Base-by-base conservation (phyloP, 805 yeast genomes). In the Wickerhamomyces chaumierensis region DNA sequence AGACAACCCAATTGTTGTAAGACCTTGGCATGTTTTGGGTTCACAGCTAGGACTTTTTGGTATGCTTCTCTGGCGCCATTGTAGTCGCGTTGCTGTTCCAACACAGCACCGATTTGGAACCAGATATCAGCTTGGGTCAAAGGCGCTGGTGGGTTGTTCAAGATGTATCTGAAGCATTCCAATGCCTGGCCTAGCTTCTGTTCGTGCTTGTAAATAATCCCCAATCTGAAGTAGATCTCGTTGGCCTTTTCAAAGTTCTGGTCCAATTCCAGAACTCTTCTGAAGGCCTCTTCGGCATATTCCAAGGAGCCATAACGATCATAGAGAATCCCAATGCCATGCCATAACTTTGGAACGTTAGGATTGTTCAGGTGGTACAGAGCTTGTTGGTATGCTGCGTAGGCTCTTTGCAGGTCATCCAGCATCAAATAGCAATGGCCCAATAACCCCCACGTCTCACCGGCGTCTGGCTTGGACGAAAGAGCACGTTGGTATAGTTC, bases 241-340 rank as follows among this genome's bases (percentile, higher is more conserved):
- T 85, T 83, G 19, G 95, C 90, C 64, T 92, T 92, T 53, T 92
- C 97, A 52, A 92, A 90, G 56, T 85, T 79, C 36, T 96, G 95
- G 61, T 92, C 97, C 68, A 92, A 75, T 57, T 88, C 96, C 58
- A 92, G 67, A 12, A 92, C 98, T 51, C 95, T 78, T 33, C 94
- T 94, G 63, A 92, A 90, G 4, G 98, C 97, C 61, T 92, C 98
- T 60, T 92, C 98, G 3, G 98, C 98, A 53, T 90, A 92, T 62
- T 90, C 97, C 46, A 90, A 65, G 5, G 95, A 83, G 20, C 97
- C 98, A 58, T 92, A 92, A 39, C 98, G 70, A 60, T 92, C 98
- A 59, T 92, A 92, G 43, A 92, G 69, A 42, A 92, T 92, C 28
- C 98, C 98, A 47, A 92, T 90, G 0, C 98, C 98, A 61, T 92